Evolutionary conservation across 805 yeast species (phyloP), one percentile per base, ranked within the genome.

Genomic region (Jamesozyma jinghongensis): DNA sequence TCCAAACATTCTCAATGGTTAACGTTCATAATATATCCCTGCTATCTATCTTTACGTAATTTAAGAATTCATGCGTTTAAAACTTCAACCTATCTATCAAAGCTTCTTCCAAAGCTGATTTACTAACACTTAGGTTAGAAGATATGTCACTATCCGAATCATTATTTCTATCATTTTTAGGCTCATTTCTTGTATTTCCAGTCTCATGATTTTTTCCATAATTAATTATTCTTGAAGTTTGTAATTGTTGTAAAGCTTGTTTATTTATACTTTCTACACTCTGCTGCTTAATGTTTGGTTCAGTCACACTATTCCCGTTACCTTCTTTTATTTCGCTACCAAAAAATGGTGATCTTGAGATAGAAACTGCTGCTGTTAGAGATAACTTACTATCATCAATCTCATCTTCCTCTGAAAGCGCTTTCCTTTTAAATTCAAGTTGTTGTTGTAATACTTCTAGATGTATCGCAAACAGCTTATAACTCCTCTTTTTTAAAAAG

Each of bases 71-170:
- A 22, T 7, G 6, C 79, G 85, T 53, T 51, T 45, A 50, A 42
- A 49, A 57, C 40, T 59, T 62, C 37, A 64, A 42, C 17, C 62
- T 48, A 19, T 66, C 67, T 47, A 67, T 49, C 29, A 66, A 43
- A 1, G 70, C 70, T 37, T 67, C 70, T 40, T 66, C 71, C 19
- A 67, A 45, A 1, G 70, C 70, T 4, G 69, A 64, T 36, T 62
- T 65, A 35, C 67, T 61, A 3, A 66, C 55, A 40, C 69, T 63
- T 17, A 56, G 45, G 49, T 63, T 61, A 8, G 70, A 65, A 18
- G 69, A 64, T 19, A 60, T 37, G 36, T 65, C 67, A 16, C 63
- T 59, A 17, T 50, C 53, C 12, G 53, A 45, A 5, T 36, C 45
- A 13, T 41, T 34, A 34, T 32, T 27, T 17, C 6, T 11, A 13